Conservation (phyloP, 257 asterid genomes). For the Solanum peruvianum region DNA sequence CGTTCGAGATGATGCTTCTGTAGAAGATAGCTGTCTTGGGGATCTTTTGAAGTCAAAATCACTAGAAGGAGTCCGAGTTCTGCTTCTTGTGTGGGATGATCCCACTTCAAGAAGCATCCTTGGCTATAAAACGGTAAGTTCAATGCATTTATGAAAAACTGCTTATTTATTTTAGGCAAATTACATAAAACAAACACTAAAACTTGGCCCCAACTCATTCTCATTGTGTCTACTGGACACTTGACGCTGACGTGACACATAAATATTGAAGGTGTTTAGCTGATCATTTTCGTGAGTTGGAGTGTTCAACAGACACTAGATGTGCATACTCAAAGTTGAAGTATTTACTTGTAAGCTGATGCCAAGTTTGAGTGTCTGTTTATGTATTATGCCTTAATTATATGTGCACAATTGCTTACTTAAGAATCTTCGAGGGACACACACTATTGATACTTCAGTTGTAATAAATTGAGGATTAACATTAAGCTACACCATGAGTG, state of each 20-base stretch:
- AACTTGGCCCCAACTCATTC: neutral
- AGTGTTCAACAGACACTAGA: neutral
- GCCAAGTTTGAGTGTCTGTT: neutral
- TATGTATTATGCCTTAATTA: neutral
- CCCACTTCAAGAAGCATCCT: constrained; percentile 92
- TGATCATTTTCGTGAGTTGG: neutral
- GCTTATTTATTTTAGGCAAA: neutral
- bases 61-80: constrained; percentile 96
- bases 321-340: neutral
- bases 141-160: neutral
- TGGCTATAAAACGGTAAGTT: constrained; percentile 79
- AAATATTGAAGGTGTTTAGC: neutral
- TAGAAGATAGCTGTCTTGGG: constrained; percentile 57
- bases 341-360: neutral
- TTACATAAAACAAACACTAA: neutral
- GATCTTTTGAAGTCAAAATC: constrained; percentile 85
- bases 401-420: neutral
- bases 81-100: constrained; percentile 96
- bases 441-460: neutral
- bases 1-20: constrained; percentile 58
- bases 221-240: neutral
- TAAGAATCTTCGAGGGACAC: neutral
- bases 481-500: neutral
- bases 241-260: neutral
- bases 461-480: neutral